Conservation (phyloP, 176 grass and related monocot species). For the Miscanthus lutarioriparius region DNA sequence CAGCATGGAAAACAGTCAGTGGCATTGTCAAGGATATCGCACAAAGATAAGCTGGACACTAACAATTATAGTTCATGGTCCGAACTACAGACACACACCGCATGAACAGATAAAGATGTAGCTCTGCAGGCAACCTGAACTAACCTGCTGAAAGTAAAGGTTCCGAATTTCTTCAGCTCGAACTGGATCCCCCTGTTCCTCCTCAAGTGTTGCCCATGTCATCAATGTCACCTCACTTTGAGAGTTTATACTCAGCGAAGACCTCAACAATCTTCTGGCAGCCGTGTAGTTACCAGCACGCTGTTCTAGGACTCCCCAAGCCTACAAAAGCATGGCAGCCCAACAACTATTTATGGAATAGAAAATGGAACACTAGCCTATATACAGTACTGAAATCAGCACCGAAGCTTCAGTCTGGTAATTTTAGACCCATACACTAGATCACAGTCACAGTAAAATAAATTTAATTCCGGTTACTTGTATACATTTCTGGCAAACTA, state of each 20-base stretch:
- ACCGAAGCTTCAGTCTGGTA: background rate
- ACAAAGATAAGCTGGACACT: background rate
- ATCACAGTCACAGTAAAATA: background rate
- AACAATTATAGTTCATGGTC: background rate
- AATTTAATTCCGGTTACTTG: background rate
- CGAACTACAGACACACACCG: background rate
- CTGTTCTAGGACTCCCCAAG: slow-evolving; percentile 94
- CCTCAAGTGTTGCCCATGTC: slow-evolving; percentile 87
- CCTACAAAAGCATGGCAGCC: slow-evolving; percentile 45
- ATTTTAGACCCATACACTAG: slow-evolving; percentile 7
- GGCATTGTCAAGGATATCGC: background rate
- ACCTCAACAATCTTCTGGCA: slow-evolving; percentile 83
- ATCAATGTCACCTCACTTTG: slow-evolving; percentile 98
- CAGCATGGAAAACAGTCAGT: slow-evolving; percentile 9
- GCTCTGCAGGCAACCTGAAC: slow-evolving; percentile 10
- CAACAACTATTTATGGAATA: background rate
- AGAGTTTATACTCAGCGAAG: slow-evolving; percentile 91
- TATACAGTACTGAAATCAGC: background rate
- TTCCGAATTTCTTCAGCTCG: slow-evolving; percentile 96
- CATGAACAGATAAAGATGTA: background rate
- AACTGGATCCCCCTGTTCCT: slow-evolving; percentile 69
- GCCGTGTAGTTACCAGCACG: slow-evolving; percentile 76
- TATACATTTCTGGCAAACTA: background rate
- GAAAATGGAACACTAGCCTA: background rate
- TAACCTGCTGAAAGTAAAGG: slow-evolving; percentile 94